These are phyloP conservation scores for Microstegium vimineum DNA, from an alignment of 176 grass and related monocot species.

Conservation along the genomic window DNA sequence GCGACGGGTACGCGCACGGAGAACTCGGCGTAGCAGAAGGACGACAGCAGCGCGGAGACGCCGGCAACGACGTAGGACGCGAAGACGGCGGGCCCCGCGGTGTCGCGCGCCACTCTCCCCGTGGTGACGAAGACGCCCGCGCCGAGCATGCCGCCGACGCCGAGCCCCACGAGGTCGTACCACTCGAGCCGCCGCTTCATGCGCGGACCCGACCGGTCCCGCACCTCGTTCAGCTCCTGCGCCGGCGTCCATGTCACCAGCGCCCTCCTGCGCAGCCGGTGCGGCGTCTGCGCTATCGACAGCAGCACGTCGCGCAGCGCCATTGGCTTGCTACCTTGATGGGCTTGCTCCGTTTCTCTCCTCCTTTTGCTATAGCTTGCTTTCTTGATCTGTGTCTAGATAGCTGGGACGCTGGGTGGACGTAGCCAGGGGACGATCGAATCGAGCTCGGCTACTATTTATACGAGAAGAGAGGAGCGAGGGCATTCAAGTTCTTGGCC, in stretches of 20 bases:
- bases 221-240: constrained; percentile 80
- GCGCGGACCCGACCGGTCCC: constrained; percentile 66
- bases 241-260: constrained; percentile 69
- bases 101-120: constrained; percentile 38
- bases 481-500: constrained; percentile 23
- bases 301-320: constrained; percentile 49
- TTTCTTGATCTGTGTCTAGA: neutral
- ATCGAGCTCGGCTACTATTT: constrained; percentile 9
- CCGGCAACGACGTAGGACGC: constrained; percentile 75
- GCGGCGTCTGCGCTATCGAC: constrained; percentile 57
- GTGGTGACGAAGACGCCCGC: constrained; percentile 61
- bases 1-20: constrained; percentile 88
- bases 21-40: constrained; percentile 94
- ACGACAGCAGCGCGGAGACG: constrained; percentile 74
- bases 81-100: constrained; percentile 46
- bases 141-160: constrained; percentile 57
- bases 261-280: constrained; percentile 52
- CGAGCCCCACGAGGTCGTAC: constrained; percentile 81
- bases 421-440: neutral
- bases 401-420: neutral
- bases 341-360: neutral
- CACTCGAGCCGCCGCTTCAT: constrained; percentile 76
- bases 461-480: neutral
- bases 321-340: constrained; percentile 1
- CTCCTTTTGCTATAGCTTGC: neutral